phyloP scores from a whole-genome alignment of 1,139 yeast genomes.

The Zygoascus sp. region DNA sequence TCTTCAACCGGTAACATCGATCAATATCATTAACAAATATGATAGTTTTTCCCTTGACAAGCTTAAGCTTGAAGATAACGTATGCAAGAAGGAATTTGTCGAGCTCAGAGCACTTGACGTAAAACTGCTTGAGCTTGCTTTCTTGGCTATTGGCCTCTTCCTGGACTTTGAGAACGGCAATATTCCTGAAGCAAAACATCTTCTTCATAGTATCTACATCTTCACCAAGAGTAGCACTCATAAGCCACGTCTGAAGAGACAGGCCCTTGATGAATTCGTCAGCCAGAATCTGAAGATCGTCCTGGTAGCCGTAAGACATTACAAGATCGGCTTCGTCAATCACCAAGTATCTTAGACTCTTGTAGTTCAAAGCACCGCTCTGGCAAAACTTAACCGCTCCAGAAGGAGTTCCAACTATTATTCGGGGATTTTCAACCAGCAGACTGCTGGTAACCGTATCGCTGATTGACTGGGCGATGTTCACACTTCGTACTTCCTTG shows the following conservation, averaged over 20 bases:
- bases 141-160: constrained; percentile 35
- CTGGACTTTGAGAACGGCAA: constrained; percentile 72
- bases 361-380: constrained; percentile 37
- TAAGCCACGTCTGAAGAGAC: constrained; percentile 76
- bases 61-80: constrained; percentile 81
- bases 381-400: constrained; percentile 51
- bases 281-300: constrained; percentile 64
- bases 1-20: constrained; percentile 86
- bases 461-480: constrained; percentile 67
- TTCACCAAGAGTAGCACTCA: constrained; percentile 94
- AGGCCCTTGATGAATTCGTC: constrained; percentile 57
- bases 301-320: constrained; percentile 84
- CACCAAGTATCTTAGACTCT: constrained; percentile 62
- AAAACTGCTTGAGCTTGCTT: constrained; percentile 72
- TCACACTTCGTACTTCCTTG: constrained; percentile 59
- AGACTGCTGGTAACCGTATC: constrained; percentile 71
- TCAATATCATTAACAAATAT: constrained; percentile 92
- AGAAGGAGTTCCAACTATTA: constrained; percentile 84
- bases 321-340: constrained; percentile 93
- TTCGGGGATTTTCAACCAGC: constrained; percentile 66
- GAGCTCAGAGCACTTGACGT: constrained; percentile 79
- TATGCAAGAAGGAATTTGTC: constrained; percentile 89
- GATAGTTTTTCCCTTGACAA: constrained; percentile 87
- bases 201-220: constrained; percentile 74
- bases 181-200: constrained; percentile 68